A percentile compares a stretch with the other conserved stretches of the same genome.
phyloP scores from a whole-genome alignment of 148 eudicot species.

The Pouteria glomerata region DNA sequence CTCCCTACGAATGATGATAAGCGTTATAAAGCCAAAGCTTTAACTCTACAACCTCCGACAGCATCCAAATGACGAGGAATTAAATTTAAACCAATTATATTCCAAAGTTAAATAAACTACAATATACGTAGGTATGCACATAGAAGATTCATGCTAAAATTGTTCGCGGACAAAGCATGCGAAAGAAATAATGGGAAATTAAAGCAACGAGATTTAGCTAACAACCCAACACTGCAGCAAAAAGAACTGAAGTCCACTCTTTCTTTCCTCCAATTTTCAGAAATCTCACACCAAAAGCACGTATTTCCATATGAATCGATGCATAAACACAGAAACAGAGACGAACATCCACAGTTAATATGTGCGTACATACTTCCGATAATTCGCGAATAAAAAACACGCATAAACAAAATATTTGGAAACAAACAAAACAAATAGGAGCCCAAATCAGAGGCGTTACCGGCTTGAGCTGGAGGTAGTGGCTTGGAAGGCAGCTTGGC shows the following conservation, averaged over 20 bases:
- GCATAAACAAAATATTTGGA: no score
- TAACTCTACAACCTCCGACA: neutral
- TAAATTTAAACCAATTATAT: neutral
- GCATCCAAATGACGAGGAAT: neutral
- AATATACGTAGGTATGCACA: no score
- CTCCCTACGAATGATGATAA: no score
- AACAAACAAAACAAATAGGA: neutral
- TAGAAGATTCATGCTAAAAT: no score
- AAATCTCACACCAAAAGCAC: neutral
- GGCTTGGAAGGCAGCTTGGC: slow-evolving; percentile 56
- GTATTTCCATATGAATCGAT: neutral
- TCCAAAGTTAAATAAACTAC: no score
- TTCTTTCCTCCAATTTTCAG: neutral
- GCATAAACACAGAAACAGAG: neutral
- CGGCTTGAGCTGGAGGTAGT: slow-evolving; percentile 53
- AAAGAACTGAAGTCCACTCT: neutral
- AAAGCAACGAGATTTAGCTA: neutral
- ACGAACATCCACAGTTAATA: neutral
- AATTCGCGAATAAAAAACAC: no score
- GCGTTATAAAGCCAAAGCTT: no score
- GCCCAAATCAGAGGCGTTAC: no score
- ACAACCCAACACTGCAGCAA: neutral
- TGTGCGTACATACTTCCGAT: no score
- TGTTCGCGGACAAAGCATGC: neutral
- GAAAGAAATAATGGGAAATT: neutral